Base-by-base conservation (phyloP, 768 basidiomycete species). In the Cystofilobasidium bisporidii region DNA sequence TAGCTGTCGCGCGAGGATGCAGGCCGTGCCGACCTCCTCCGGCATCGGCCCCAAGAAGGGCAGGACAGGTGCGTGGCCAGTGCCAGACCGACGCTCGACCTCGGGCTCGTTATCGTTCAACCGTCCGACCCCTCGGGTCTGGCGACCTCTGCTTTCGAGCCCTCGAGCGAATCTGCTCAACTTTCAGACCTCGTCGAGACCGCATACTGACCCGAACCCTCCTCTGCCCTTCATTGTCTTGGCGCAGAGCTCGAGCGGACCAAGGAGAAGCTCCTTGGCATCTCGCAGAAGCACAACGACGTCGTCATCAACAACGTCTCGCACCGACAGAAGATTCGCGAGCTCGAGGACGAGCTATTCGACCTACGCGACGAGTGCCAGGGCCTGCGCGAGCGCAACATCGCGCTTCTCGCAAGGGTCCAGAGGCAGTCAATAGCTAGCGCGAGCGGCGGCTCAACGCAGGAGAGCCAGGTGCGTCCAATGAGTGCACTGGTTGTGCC, bases 271-370 rank as follows among this genome's bases (percentile, higher is more conserved):
- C 50, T 64, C 12, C 48, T 55, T 18, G 63, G 63, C n/a, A 64
- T 64, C 48, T 48, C 63, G 30, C 63, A 55, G 33, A 64, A 64
- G 53, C 63, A 64, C 53, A 64, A 64, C 63, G 63, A 64, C 55
- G 63, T 64, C 41, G 63, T 64, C 48, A 47, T 64, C 63, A 64
- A 64, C 63, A 64, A 64, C 20, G 63, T 64, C 50, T 43, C 63
- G 33, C 63, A 64, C 47, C 63, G 63, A 12, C 63, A 64, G 63
- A 36, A 33, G 32, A 64, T 64, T 36, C 33, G 47, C 33, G 63
- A 64, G 50, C 63, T 64, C 24, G 63, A 64, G 48, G 47, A 64
- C 38, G 63, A 64, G n/a, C 43, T 64, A 6, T 55, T 32, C 33
- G 28, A 64, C 22, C 63, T 64, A 9, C 48, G 55, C 18, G 63